These are phyloP conservation scores for Filobasidium uniguttulatum DNA, from an alignment of 1,284 basidiomycete genomes.

Conservation along the genomic window DNA sequence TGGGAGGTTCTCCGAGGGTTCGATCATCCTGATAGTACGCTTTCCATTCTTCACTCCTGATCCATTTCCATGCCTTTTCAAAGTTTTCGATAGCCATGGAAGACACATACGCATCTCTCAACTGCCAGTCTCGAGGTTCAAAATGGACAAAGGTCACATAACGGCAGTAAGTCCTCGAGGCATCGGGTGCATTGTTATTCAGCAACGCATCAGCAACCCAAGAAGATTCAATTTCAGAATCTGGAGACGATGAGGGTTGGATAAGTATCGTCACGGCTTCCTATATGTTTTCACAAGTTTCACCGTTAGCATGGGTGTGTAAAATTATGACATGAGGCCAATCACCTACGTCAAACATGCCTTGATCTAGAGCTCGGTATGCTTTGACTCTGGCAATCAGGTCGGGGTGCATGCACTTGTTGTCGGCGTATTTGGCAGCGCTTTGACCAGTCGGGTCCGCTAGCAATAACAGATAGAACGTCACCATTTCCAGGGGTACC, in stretches of 20 bases:
- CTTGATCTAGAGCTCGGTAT: constrained; percentile 3
- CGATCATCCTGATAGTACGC: constrained; percentile 2
- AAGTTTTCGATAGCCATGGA: constrained; percentile 5
- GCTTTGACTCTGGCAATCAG: neutral
- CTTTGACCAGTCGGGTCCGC: neutral
- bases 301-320: too few species aligned
- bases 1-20: neutral
- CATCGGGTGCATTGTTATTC: too few species aligned
- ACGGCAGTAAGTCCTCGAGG: too few species aligned
- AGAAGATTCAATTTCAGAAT: too few species aligned
- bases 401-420: neutral
- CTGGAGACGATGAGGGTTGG: too few species aligned
- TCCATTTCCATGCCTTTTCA: constrained; percentile 1
- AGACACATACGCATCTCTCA: neutral
- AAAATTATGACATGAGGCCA: too few species aligned
- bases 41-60: neutral
- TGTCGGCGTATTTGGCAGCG: neutral
- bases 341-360: neutral
- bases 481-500: constrained; percentile 1
- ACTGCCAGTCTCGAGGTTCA: too few species aligned
- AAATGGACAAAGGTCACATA: too few species aligned
- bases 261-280: constrained; percentile 1
- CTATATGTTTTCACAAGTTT: too few species aligned
- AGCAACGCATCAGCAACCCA: too few species aligned
- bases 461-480: constrained; percentile 8